These are phyloP conservation scores for Jackrogersella minutella DNA, from an alignment of 495 filamentous ascomycete species.

Conservation along the genomic window DNA sequence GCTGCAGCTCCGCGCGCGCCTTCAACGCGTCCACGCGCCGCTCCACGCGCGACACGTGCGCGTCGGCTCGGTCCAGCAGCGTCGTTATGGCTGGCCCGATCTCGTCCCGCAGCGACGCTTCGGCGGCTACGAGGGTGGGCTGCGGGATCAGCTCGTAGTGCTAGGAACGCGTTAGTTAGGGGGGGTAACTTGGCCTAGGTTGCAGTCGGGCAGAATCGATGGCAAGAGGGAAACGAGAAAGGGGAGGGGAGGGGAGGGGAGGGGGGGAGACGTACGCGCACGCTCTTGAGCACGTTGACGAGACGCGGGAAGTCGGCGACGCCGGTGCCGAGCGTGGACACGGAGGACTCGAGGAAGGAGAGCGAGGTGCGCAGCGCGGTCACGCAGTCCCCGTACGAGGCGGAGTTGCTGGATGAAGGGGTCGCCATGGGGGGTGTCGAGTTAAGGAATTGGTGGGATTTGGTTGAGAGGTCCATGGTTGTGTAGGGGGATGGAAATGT, in stretches of 20 bases:
- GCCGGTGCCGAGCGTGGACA: slow-evolving; percentile 53
- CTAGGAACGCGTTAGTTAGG: neutral
- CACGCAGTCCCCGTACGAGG: slow-evolving; percentile 57
- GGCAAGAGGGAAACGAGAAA: neutral
- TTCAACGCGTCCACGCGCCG: slow-evolving; percentile 58
- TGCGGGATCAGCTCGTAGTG: slow-evolving; percentile 59
- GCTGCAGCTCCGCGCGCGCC: slow-evolving; percentile 57
- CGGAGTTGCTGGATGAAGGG: slow-evolving; percentile 34
- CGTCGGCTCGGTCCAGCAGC: slow-evolving; percentile 58
- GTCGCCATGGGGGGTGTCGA: slow-evolving; percentile 15
- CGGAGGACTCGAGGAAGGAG: slow-evolving; percentile 60
- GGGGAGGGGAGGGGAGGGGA: neutral
- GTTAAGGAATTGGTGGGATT: neutral
- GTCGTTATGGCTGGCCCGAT: slow-evolving; percentile 56
- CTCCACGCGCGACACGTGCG: slow-evolving; percentile 55
- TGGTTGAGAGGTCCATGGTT: neutral
- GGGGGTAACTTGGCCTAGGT: neutral
- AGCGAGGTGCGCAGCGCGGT: slow-evolving; percentile 58
- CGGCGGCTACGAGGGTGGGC: slow-evolving; percentile 56
- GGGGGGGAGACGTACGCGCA: slow-evolving; percentile 48
- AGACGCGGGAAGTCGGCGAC: slow-evolving; percentile 59
- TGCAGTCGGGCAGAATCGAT: no score
- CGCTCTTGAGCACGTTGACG: slow-evolving; percentile 55
- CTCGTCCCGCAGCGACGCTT: slow-evolving; percentile 59
- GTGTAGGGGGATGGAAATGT: neutral